A percentile compares a stretch with the other conserved stretches of the same genome.
Evolutionary conservation across 1,139 yeast genomes (phyloP).

Genomic region (Arxiozyma telluris): DNA sequence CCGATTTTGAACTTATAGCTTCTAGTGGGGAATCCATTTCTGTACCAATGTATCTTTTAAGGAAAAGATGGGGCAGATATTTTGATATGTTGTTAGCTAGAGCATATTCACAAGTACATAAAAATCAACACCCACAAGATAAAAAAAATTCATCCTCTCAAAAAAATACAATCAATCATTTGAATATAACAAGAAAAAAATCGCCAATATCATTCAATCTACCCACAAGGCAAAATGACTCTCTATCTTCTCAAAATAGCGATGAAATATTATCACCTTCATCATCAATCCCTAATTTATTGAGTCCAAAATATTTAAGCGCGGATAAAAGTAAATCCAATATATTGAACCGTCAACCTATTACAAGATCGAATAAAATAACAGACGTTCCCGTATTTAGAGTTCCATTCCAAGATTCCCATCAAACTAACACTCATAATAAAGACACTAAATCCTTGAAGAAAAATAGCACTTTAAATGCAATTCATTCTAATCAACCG

Average conservation of each 20-base stretch:
- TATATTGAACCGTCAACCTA: background rate
- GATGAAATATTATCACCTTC: slow-evolving; percentile 1
- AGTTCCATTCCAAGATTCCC: slow-evolving; percentile 51
- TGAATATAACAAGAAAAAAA: background rate
- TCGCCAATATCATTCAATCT: background rate
- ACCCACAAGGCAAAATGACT: background rate
- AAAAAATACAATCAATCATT: background rate
- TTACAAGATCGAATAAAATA: background rate
- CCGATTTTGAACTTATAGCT: slow-evolving; percentile 65
- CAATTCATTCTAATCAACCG: slow-evolving; percentile 3
- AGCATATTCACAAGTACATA: slow-evolving; percentile 42
- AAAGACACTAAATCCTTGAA: slow-evolving; percentile 3
- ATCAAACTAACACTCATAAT: slow-evolving; percentile 5
- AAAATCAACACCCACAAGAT: slow-evolving; percentile 12
- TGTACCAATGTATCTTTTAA: slow-evolving; percentile 48
- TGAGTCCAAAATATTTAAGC: background rate
- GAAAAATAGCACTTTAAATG: slow-evolving; percentile 2
- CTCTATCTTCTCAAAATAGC: background rate
- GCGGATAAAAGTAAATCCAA: background rate
- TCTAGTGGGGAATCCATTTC: slow-evolving; percentile 59
- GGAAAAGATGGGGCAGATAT: slow-evolving; percentile 69
- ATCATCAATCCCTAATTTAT: background rate
- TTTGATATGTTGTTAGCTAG: slow-evolving; percentile 52
- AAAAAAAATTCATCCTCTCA: background rate
- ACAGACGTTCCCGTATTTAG: slow-evolving; percentile 39